These are phyloP conservation scores for Debaryomyces tyrocola DNA, from an alignment of 805 yeast species.

Conservation along the genomic window DNA sequence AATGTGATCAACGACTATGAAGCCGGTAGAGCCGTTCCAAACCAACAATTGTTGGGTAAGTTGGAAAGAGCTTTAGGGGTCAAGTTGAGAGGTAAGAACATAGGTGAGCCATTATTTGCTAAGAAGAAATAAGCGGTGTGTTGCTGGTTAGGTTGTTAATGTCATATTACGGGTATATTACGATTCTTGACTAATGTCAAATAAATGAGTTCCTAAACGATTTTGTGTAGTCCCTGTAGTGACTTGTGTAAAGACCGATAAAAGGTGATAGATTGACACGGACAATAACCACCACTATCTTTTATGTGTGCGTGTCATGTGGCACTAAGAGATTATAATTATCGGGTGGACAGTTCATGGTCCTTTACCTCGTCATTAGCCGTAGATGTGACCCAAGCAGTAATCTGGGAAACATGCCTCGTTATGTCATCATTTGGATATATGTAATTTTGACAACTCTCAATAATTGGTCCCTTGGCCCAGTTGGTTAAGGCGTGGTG, in stretches of 20 bases:
- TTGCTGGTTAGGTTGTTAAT: background rate
- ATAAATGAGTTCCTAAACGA: background rate
- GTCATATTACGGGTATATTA: background rate
- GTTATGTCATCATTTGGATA: no score
- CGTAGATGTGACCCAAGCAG: no score
- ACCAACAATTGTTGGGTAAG: conserved; percentile 91
- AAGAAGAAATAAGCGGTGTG: conserved; percentile 42
- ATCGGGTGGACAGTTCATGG: no score
- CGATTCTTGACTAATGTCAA: background rate
- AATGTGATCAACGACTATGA: conserved; percentile 94
- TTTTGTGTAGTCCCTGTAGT: no score
- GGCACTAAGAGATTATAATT: no score
- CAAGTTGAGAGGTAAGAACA: conserved; percentile 92
- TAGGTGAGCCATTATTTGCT: conserved; percentile 81
- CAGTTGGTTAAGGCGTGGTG: conserved; percentile 56
- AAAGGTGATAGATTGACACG: no score
- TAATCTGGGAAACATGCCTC: no score
- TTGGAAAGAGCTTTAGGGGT: conserved; percentile 93
- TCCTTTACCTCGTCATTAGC: no score
- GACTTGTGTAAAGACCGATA: no score
- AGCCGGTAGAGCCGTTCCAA: conserved; percentile 94
- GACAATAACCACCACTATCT: no score
- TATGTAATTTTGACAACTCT: no score
- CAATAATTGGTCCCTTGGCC: conserved; percentile 47
- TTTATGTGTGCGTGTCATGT: no score